Conservation (phyloP, 805 yeast genomes). For the Kluyveromyces wickerhamii region DNA sequence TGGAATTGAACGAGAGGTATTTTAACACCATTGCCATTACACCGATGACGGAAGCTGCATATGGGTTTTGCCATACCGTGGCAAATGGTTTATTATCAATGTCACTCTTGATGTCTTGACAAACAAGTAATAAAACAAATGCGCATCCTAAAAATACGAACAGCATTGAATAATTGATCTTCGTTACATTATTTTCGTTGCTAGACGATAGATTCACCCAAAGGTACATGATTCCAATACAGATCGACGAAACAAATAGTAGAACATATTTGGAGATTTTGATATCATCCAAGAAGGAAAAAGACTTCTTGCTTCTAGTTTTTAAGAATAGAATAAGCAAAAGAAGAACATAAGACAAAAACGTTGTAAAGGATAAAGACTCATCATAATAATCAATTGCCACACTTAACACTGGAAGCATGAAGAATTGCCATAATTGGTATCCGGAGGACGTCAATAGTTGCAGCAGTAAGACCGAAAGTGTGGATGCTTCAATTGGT, state of each 20-base stretch:
- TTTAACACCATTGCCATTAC: slow-evolving; percentile 29
- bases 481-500: slow-evolving; percentile 10
- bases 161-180: slow-evolving; percentile 23
- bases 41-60: slow-evolving; percentile 22
- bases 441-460: slow-evolving; percentile 6
- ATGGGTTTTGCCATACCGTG: slow-evolving; percentile 12
- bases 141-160: slow-evolving; percentile 27
- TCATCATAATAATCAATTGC: slow-evolving; percentile 4
- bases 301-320: slow-evolving; percentile 2
- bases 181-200: slow-evolving; percentile 5
- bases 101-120: slow-evolving; percentile 16
- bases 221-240: slow-evolving; percentile 3
- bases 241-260: background rate
- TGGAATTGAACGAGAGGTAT: slow-evolving; percentile 27
- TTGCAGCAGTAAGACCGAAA: slow-evolving; percentile 9
- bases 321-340: background rate
- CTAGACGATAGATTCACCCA: slow-evolving; percentile 2
- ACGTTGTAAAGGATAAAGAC: slow-evolving; percentile 2
- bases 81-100: slow-evolving; percentile 2
- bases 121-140: slow-evolving; percentile 19
- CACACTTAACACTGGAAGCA: slow-evolving; percentile 9
- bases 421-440: slow-evolving; percentile 7
- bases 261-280: background rate
- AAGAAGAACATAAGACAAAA: background rate
- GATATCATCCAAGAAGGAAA: slow-evolving; percentile 3